Base-by-base conservation (phyloP, 768 basidiomycete species). In the Clitopilus hobsonii region DNA sequence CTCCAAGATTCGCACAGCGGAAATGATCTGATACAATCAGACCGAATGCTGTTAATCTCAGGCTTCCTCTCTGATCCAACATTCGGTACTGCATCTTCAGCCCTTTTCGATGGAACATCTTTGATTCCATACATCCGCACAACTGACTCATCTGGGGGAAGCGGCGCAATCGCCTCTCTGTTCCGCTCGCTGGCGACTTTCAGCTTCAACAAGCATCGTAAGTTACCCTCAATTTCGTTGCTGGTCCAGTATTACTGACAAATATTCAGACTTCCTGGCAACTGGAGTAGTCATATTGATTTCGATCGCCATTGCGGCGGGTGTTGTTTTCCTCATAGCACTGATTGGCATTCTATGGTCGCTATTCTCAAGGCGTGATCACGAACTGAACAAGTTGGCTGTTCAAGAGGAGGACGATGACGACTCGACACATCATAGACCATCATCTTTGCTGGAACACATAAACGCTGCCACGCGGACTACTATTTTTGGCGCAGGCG, bases 241-340 rank as follows among this genome's bases (percentile, higher is more conserved):
- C n/a, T 23, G n/a, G n/a, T 13, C 45, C 22, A 63, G 32, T 11
- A 51, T 45, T 51, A n/a, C 65, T 51, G 58, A 58, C 27, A 36
- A n/a, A 30, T 41, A 29, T 61, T 7, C 60, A 92, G 93, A 86
- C 63, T 90, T 93, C 77, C 81, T 99, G 54, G 92, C 95, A 0
- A 83, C 84, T 22, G 97, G 96, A 1, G 80, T 98, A 30, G 94
- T 99, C 53, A 98, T 98, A 60, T 80, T 99, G 41, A 94, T 99
- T 61, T 95, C 94, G 1, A 97, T 99, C 59, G 97, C 97, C 23
- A 97, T 98, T 60, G 87, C 91, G 8, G 94, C 94, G 14, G 97
- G 96, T 16, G 83, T 98, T 20, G 89, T 95, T 30, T 95, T 94
- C 80, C 75, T 95, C 0, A 76, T 94, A 27, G 88, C 89, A 14